Conservation (phyloP, 2,329 filamentous ascomycete genomes). For the Microascus cirrosus region DNA sequence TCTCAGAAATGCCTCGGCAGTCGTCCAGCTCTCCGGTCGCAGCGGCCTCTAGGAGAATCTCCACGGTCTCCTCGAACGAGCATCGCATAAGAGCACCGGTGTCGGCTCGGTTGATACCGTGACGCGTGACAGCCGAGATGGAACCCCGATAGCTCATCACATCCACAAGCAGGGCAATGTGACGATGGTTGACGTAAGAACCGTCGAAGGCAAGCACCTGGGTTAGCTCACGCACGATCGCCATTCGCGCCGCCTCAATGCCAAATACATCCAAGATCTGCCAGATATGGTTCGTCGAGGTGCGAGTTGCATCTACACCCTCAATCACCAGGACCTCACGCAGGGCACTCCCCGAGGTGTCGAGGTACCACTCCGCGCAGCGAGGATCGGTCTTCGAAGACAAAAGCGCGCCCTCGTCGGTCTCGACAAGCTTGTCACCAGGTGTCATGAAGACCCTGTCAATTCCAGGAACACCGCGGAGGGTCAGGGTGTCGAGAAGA, state of each 20-base stretch:
- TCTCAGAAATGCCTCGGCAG: slow-evolving; percentile 96
- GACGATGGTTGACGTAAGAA: slow-evolving; percentile 98
- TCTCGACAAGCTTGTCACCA: slow-evolving; percentile 56
- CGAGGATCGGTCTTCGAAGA: slow-evolving; percentile 61
- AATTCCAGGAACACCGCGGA: slow-evolving; percentile 82
- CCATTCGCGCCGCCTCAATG: slow-evolving; percentile 85
- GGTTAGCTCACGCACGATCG: slow-evolving; percentile 78
- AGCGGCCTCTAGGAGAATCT: slow-evolving; percentile 92
- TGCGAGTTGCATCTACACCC: slow-evolving; percentile 76
- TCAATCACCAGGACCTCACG: slow-evolving; percentile 75
- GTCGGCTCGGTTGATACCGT: slow-evolving; percentile 96
- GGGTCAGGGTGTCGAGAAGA: slow-evolving; percentile 78
- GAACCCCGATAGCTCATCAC: slow-evolving; percentile 95
- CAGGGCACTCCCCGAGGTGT: slow-evolving; percentile 84
- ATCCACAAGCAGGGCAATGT: slow-evolving; percentile 88
- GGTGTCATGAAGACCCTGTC: slow-evolving; percentile 89
- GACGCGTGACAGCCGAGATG: slow-evolving; percentile 91
- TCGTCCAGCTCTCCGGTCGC: slow-evolving; percentile 93
- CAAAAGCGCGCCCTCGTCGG: slow-evolving; percentile 60
- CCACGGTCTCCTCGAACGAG: slow-evolving; percentile 98
- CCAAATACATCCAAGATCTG: slow-evolving; percentile 92
- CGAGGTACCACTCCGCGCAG: slow-evolving; percentile 90
- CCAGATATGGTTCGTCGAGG: slow-evolving; percentile 91
- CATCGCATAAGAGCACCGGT: slow-evolving; percentile 98
- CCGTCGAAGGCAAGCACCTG: slow-evolving; percentile 95